Evolutionary conservation across 75 land plant species (phyloP), one percentile per base, ranked within the genome.

Genomic region (Cupressus sempervirens): DNA sequence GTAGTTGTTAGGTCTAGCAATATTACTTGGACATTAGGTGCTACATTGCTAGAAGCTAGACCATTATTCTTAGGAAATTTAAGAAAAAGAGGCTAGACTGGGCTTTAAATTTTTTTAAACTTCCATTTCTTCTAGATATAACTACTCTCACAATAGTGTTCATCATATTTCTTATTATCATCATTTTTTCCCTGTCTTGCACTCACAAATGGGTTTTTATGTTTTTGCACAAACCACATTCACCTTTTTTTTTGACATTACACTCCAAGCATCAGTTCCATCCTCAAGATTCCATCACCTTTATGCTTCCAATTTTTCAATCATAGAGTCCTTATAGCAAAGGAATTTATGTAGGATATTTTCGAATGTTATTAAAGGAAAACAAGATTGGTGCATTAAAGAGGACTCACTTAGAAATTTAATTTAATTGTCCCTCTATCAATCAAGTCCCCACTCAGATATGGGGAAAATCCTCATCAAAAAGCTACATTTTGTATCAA

Each of bases 211-310:
- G 90, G 88, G 54, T 86, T 36, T 84, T 91, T 81, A 91, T 91
- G 81, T 77, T 87, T 76, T 86, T 93, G 82, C 87, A 90, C 23
- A 87, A 88, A 84, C 41, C 91, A 29, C 87, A 90, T 85, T 90
- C 93, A 80, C 97, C 97, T 48, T 85, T n/a, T 93, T 1, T 92
- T 93, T 86, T 85, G 89, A 84, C 92, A 90, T 65, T 87, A 83
- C 20, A 93, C 84, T 86, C 74, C 88, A 62, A 73, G 93, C 4
- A 13, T 85, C 56, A 67, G 90, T 52, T 88, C 91, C 53, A 86
- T 86, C 43, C 89, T 80, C 53, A 92, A 89, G 83, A 88, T 93
- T 34, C 86, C 89, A 53, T 88, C 93, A 67, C 90, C 94, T 77
- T 91, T 93, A 46, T 84, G 92, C 36, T 89, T 92, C 43, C n/a